Conservation (phyloP, 306 rosid genomes). For the Gynostemma pentaphyllum region DNA sequence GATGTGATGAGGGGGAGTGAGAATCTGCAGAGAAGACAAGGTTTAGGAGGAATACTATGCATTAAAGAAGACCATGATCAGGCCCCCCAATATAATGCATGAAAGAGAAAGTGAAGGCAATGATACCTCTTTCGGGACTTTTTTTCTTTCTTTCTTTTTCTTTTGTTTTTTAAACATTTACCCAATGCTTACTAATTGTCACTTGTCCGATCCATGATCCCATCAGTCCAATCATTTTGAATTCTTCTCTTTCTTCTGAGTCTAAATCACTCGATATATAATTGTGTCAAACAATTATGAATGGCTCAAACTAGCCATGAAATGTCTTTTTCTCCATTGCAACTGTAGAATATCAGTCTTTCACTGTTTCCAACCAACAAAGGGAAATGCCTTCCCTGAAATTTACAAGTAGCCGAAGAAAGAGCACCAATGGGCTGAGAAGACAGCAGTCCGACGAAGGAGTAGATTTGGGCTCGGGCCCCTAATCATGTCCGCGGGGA, state of each 20-base stretch:
- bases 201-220: no score
- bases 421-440: no score
- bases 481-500: no score
- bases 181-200: no score
- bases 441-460: no score
- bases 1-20: slow-evolving; percentile 19
- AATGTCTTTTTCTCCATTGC: neutral
- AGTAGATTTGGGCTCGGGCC: no score
- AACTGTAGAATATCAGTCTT: neutral
- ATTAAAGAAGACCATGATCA: slow-evolving; percentile 30
- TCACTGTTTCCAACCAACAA: neutral
- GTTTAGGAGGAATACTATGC: slow-evolving; percentile 50
- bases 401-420: no score
- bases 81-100: slow-evolving; percentile 12
- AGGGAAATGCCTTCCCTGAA: no score
- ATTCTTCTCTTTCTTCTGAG: neutral
- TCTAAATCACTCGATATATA: neutral
- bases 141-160: neutral
- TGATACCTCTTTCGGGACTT: slow-evolving; percentile 1
- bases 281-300: neutral
- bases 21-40: slow-evolving; percentile 43
- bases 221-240: neutral
- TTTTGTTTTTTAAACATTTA: neutral
- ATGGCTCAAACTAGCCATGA: neutral
- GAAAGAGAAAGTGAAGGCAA: slow-evolving; percentile 7